Base-by-base conservation (phyloP, 2,329 filamentous ascomycete genomes). In the Ophidiomyces ophidiicola region DNA sequence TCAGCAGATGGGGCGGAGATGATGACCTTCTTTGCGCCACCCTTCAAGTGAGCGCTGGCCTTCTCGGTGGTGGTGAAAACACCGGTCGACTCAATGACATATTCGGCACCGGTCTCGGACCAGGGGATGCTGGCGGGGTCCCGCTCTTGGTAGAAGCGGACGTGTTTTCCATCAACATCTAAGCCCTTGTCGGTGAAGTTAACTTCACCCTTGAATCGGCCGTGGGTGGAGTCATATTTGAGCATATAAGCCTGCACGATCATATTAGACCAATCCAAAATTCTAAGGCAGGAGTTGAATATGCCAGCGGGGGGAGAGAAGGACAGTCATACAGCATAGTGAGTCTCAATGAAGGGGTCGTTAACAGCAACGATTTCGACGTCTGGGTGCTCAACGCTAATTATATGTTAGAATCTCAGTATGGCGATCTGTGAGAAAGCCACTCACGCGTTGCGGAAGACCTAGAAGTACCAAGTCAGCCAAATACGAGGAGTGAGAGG, bases 61-160 rank as follows among this genome's bases (percentile, higher is more conserved):
- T 94, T 94, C 50, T 94, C 88, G 58, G 71, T 87, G 72, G 87
- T 94, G 75, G 88, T 96, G 83, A 96, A 96, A 64, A 94, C 87
- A 80, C 87, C 87, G 49, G 87, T 94, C 55, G 87, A 92, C 79
- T 96, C 87, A 63, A 96, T 83, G 57, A 96, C 74, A 78, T 96
- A 96, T 62, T 83, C 75, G 60, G 84, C 88, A 59, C 82, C 83
- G 49, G 83, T 80, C 63, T 88, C 78, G 54, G 66, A 70, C 88
- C 88, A 96, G 66, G 84, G 84, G 67, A 96, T 96, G 71, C 69
- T 68, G 60, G 82, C 68, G 59, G 88, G 88, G 73, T 94, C 85
- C 58, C 77, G 76, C 82, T 94, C 83, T 53, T 74, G 75, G 82
- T 88, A 92, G 81, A 94, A 94, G 70, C 78, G 80, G 74, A 96